These are phyloP conservation scores for Trametes sanguinea DNA, from an alignment of 768 basidiomycete species.

Conservation along the genomic window DNA sequence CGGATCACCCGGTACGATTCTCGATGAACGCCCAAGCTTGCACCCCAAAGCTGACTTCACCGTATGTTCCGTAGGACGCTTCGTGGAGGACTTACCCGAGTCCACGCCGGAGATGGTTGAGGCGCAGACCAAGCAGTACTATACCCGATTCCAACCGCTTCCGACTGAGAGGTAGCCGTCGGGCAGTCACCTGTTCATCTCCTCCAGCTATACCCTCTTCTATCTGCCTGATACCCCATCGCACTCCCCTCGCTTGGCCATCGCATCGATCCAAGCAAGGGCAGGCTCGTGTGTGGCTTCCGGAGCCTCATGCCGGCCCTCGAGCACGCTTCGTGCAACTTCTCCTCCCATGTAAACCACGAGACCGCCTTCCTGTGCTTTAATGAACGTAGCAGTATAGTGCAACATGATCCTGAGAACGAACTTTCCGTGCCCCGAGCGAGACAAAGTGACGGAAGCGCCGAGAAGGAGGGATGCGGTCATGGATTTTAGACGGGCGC, in stretches of 20 bases:
- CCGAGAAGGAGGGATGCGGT: slow-evolving; percentile 1
- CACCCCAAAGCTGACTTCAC: neutral
- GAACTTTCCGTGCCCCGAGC: neutral
- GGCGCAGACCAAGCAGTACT: slow-evolving; percentile 80
- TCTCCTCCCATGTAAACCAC: neutral
- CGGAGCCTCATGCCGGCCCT: neutral
- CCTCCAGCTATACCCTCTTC: slow-evolving; percentile 10
- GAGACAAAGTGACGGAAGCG: neutral
- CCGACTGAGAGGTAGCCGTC: slow-evolving; percentile 18
- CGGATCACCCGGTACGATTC: slow-evolving; percentile 80
- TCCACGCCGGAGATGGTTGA: slow-evolving; percentile 93
- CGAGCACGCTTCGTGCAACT: neutral
- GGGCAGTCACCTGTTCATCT: neutral
- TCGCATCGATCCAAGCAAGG: neutral
- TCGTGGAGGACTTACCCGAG: slow-evolving; percentile 85
- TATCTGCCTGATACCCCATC: slow-evolving; percentile 6
- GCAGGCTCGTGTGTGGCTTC: neutral
- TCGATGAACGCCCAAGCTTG: neutral
- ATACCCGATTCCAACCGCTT: slow-evolving; percentile 63
- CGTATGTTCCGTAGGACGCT: slow-evolving; percentile 56
- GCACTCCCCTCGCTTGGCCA: neutral
- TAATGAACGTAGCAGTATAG: neutral
- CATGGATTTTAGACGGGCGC: neutral
- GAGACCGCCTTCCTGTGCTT: neutral
- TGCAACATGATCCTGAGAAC: too few species aligned